These are phyloP conservation scores for Gossypium thurberi DNA, from an alignment of 345 rosid species.

Conservation along the genomic window DNA sequence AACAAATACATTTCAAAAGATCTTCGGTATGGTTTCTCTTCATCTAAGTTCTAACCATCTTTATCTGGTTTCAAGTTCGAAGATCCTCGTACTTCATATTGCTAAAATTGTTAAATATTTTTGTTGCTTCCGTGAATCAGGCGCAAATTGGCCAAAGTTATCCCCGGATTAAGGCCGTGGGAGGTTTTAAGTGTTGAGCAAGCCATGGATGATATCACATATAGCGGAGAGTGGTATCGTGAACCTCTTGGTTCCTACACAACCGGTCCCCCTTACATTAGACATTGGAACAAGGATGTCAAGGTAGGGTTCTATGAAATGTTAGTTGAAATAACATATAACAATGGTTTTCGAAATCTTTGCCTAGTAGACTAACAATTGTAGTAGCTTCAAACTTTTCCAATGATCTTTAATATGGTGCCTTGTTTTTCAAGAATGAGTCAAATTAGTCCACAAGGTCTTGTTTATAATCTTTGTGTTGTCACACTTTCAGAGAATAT, in stretches of 20 bases:
- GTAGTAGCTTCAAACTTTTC: not conserved
- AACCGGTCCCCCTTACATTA: constrained; percentile 76
- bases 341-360: not conserved
- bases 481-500: constrained; percentile 38
- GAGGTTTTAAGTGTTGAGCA: constrained; percentile 86
- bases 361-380: not conserved
- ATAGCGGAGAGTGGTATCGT: constrained; percentile 81
- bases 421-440: not conserved
- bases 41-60: not conserved
- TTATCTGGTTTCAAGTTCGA: constrained; percentile 1
- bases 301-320: constrained; percentile 22
- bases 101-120: not conserved
- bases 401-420: not conserved
- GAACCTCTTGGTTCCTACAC: constrained; percentile 69
- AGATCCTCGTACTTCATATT: not conserved
- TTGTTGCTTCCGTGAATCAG: constrained; percentile 29
- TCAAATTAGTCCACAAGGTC: not conserved
- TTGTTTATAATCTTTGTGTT: not conserved
- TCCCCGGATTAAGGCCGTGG: constrained; percentile 94
- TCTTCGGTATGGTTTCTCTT: constrained; percentile 39
- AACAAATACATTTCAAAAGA: constrained; percentile 85
- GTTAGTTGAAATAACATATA: not conserved
- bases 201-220: constrained; percentile 85
- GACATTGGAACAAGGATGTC: constrained; percentile 56
- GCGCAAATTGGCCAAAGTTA: constrained; percentile 46